phyloP scores from a whole-genome alignment of 2,329 filamentous ascomycete genomes.

The Cryphonectria naterciae region DNA sequence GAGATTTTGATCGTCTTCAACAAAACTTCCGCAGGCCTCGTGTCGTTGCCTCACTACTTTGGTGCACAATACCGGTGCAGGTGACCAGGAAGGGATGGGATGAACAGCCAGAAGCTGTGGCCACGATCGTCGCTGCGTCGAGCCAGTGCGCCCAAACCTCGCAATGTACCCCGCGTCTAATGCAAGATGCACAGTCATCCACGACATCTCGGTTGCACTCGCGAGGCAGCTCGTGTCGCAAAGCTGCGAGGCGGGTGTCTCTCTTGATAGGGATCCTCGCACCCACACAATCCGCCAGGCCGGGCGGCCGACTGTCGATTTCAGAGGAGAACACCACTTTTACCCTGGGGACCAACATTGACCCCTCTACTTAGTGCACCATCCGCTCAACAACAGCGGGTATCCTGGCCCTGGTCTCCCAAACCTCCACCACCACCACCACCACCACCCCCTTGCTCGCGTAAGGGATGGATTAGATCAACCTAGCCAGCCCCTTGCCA shows the following conservation, averaged over 20 bases:
- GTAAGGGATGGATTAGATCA: constrained; percentile 16
- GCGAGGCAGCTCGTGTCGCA: background rate
- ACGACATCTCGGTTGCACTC: background rate
- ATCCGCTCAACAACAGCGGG: background rate
- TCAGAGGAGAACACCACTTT: background rate
- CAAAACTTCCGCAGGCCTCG: background rate
- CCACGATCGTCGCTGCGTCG: background rate
- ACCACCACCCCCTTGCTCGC: constrained; percentile 15
- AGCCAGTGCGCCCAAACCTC: background rate
- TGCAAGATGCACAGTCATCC: background rate
- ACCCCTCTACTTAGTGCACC: background rate
- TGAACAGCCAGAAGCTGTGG: background rate
- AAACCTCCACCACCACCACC: background rate
- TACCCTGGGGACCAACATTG: background rate
- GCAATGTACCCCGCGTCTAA: background rate
- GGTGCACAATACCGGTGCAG: background rate
- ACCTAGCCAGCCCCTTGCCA: constrained; percentile 2
- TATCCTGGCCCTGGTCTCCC: constrained; percentile 6
- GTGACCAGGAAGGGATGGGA: background rate
- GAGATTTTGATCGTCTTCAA: background rate
- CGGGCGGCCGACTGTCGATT: background rate
- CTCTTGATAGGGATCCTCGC: background rate
- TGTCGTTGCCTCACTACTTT: background rate
- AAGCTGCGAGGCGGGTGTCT: background rate
- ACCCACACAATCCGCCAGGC: background rate